phyloP scores from a whole-genome alignment of 169 alveolate genomes.

The Cryptosporidium viatorum region DNA sequence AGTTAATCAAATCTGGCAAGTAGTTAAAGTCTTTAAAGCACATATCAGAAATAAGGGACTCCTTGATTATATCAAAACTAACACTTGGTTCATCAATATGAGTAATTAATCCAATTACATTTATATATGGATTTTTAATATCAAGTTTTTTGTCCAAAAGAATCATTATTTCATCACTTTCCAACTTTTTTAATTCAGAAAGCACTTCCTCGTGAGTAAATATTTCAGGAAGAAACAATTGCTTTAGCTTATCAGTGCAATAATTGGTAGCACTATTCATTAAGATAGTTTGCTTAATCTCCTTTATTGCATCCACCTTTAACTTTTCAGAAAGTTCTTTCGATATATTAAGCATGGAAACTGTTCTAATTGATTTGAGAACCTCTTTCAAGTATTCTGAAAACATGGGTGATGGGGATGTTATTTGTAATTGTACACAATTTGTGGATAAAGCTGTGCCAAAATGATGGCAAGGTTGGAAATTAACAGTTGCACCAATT shows the following conservation, averaged over 20 bases:
- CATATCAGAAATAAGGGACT: slow-evolving; percentile 20
- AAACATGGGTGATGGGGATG: slow-evolving; percentile 72
- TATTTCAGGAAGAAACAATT: slow-evolving; percentile 38
- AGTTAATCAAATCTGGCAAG: not conserved
- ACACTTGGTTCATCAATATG: slow-evolving; percentile 34
- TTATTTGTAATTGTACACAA: slow-evolving; percentile 35
- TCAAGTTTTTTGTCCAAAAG: slow-evolving; percentile 36
- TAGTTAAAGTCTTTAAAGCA: slow-evolving; percentile 11
- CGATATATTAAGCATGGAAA: slow-evolving; percentile 30
- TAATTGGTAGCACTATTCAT: not conserved
- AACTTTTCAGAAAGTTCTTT: slow-evolving; percentile 26
- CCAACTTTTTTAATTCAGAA: not conserved
- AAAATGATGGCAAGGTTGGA: slow-evolving; percentile 57
- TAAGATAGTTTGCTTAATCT: not conserved
- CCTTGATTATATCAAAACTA: slow-evolving; percentile 24
- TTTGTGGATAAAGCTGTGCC: slow-evolving; percentile 58
- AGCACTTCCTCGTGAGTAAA: not conserved
- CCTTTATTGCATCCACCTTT: slow-evolving; percentile 29
- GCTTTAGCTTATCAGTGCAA: slow-evolving; percentile 49
- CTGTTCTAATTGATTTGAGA: slow-evolving; percentile 10
- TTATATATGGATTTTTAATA: slow-evolving; percentile 39
- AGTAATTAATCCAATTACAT: slow-evolving; percentile 41
- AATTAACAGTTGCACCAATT: slow-evolving; percentile 54
- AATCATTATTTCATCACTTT: slow-evolving; percentile 14
- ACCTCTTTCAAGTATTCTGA: slow-evolving; percentile 30